A percentile compares a stretch with the other conserved stretches of the same genome.
These are phyloP conservation scores for Termitomyces sp. DNA, from an alignment of 768 basidiomycete genomes.

Conservation along the genomic window DNA sequence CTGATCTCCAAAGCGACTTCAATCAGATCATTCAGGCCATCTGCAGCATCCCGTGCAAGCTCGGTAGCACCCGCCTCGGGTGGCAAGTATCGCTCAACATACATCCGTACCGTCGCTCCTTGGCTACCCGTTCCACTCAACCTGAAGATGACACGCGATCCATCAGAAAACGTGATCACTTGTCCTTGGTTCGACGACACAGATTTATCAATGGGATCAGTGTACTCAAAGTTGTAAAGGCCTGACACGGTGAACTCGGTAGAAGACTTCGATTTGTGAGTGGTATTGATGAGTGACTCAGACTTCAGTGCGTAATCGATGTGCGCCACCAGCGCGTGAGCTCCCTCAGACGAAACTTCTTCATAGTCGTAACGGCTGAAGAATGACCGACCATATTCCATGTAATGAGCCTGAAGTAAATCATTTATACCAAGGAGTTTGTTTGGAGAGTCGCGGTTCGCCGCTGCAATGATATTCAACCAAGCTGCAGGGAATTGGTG, in stretches of 20 bases:
- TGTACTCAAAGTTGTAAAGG: constrained; percentile 91
- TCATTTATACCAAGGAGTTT: constrained; percentile 89
- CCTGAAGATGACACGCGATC: constrained; percentile 92
- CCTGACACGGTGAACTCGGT: constrained; percentile 74
- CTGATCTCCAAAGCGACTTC: constrained; percentile 88
- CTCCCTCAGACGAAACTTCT: constrained; percentile 90
- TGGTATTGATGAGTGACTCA: constrained; percentile 64
- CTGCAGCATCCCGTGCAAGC: constrained; percentile 72
- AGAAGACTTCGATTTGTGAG: constrained; percentile 61
- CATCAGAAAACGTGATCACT: constrained; percentile 87
- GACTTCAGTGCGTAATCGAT: constrained; percentile 70
- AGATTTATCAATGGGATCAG: constrained; percentile 95
- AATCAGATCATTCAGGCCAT: constrained; percentile 92
- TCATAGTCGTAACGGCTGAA: constrained; percentile 99
- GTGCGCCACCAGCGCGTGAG: constrained; percentile 77
- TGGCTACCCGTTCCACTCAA: constrained; percentile 94
- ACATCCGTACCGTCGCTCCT: constrained; percentile 95
- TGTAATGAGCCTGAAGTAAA: constrained; percentile 83
- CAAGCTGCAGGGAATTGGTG: constrained; percentile 56
- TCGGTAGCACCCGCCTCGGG: constrained; percentile 65
- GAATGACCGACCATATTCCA: constrained; percentile 93
- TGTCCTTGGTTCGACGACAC: constrained; percentile 96
- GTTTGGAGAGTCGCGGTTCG: constrained; percentile 70
- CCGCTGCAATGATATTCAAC: constrained; percentile 95
- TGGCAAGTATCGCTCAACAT: constrained; percentile 89